Base-by-base conservation (phyloP, 2,329 filamentous ascomycete species). In the Diaporthe australafricana region DNA sequence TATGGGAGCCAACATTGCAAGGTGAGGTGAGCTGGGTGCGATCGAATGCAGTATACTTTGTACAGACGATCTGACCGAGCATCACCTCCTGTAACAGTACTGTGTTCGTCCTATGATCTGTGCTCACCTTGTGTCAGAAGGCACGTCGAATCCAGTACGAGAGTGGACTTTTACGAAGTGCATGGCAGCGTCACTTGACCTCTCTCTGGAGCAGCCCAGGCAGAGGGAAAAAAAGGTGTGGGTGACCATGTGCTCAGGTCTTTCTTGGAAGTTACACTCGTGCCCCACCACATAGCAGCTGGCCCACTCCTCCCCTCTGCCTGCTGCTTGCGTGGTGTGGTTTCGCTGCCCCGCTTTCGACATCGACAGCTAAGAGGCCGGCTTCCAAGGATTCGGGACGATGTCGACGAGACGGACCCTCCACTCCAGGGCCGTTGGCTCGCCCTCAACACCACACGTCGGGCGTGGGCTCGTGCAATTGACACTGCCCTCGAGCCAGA, bases 321-420 rank as follows among this genome's bases (percentile, higher is more conserved):
- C 27, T 25, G 32, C 30, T 67, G 63, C 32, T 42, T 48, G 60
- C 42, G 60, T 63, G 60, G 60, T 63, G 42, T 63, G 60, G 60
- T 65, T 27, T 65, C 20, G 45, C 66, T 60, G 67, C 67, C 67
- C 67, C 67, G 67, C 67, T 69, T 69, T 48, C 53, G 22, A 60
- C 32, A 56, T 50, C 53, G 60, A 48, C 60, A 65, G 45, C 60
- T 65, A 45, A 65, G 60, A 65, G 60, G 42, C 50, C 32, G 53
- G 27, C 35, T 20, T 60, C 67, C 53, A 60, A 56, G 53, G 42
- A 56, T 68, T 57, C 30, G 66, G 66, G 66, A 38, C 52, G 66
- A 48, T 20, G 7, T 65, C 42, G 60, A 50, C 60, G 27, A 48
- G 42, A 50, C 17, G 22, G 40, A 42, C 40, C 57, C 45, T 45